These are phyloP conservation scores for Naganishia onofrii DNA, from an alignment of 768 basidiomycete species.

Conservation along the genomic window DNA sequence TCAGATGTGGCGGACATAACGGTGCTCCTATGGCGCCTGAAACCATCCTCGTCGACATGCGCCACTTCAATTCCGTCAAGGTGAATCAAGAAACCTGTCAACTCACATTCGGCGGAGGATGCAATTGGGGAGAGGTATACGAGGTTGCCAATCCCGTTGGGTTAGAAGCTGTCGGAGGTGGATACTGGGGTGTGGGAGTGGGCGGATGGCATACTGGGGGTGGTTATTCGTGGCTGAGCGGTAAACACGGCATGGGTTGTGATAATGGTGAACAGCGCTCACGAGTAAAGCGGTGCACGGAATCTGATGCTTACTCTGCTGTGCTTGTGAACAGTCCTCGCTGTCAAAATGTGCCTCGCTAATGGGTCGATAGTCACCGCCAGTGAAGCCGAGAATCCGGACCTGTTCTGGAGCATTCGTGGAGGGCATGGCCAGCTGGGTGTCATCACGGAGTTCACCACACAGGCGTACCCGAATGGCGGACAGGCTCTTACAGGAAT, in stretches of 20 bases:
- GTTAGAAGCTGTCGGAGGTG: background rate
- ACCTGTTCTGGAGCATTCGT: conserved; percentile 12
- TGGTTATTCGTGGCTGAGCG: conserved; percentile 5
- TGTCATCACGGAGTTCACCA: background rate
- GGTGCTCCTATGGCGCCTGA: background rate
- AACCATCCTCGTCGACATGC: conserved; percentile 18
- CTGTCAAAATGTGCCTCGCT: conserved; percentile 4
- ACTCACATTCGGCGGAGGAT: conserved; percentile 6
- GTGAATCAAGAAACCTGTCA: background rate
- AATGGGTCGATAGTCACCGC: background rate
- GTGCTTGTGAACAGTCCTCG: background rate
- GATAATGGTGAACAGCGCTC: background rate
- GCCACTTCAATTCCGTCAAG: conserved; percentile 5
- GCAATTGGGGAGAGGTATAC: conserved; percentile 18
- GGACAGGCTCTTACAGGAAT: background rate
- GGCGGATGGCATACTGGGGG: conserved; percentile 6
- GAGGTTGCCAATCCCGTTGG: conserved; percentile 5
- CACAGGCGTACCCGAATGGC: conserved; percentile 1
- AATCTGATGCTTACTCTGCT: background rate
- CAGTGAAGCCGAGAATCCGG: background rate
- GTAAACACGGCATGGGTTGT: conserved; percentile 6
- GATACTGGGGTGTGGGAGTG: background rate
- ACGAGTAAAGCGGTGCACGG: no score
- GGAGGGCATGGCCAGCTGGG: conserved; percentile 15
- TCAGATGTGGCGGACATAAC: conserved; percentile 14